Evolutionary conservation across 441 rosid species (phyloP), one percentile per base, ranked within the genome.

Genomic region (Erysimum cheiri): DNA sequence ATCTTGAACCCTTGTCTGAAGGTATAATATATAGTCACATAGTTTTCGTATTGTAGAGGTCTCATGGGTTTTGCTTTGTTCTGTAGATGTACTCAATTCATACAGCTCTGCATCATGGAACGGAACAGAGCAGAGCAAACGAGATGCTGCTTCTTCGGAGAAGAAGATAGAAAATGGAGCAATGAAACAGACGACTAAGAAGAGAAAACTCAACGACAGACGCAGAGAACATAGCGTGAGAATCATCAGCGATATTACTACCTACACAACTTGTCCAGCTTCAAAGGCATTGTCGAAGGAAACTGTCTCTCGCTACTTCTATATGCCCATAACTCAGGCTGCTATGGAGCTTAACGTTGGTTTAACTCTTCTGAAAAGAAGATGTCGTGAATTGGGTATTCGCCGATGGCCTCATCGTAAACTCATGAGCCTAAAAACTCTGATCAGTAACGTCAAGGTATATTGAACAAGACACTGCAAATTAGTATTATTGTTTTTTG

Each of bases 361-460:
- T 0, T 56, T 92, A 43, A 92, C 98, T 1, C 80, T 90, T 4
- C 33, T 92, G 69, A 92, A 92, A 78, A 90, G 92, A 52, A 85
- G 88, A 77, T 92, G 98, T 40, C 83, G 98, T 12, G 96, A 90
- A 14, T 64, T 92, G 36, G 91, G 92, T 0, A 86, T 90, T n/a
- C 59, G 74, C 10, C 44, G 97, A 48, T 92, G 97, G 93, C 96
- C 93, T 12, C 90, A 85, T 63, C 80, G 98, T 49, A 92, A 92
- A 76, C 84, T 92, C 37, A 83, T 82, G 86, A 88, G 93, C 71
- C 75, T 92, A 26, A 81, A 77, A 61, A 77, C 89, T 44, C 84
- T 92, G 0, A 88, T 90, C 31, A 67, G 66, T 46, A 88, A 85
- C 61, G 71, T 92, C 4, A 82, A 88, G 93, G 91, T 88, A 17